These are phyloP conservation scores for Tetradesmus lagerheimii DNA, from an alignment of 139 green algal genomes.

Conservation along the genomic window DNA sequence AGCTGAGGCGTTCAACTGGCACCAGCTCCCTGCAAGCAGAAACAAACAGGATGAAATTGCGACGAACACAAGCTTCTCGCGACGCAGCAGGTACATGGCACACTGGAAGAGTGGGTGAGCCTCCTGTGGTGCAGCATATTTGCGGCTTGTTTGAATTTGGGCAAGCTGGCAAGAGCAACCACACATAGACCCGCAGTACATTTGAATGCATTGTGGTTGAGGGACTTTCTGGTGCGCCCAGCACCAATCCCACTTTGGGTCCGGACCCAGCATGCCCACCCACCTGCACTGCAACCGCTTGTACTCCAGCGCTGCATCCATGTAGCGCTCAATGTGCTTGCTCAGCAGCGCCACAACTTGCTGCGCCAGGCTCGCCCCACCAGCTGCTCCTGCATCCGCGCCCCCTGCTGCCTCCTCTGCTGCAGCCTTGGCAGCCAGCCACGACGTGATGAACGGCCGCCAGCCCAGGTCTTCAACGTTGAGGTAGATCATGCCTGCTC, in stretches of 20 bases:
- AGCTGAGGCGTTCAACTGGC: conserved; percentile 74
- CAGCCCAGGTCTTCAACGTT: conserved; percentile 92
- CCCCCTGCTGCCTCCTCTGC: conserved; percentile 63
- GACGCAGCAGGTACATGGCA: no score
- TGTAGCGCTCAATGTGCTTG: conserved; percentile 88
- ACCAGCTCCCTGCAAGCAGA: conserved; percentile 75
- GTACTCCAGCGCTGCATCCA: conserved; percentile 89
- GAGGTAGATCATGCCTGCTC: conserved; percentile 94
- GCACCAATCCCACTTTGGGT: no score
- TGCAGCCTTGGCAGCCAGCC: conserved; percentile 77
- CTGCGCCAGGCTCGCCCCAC: neutral
- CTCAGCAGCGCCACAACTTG: conserved; percentile 84
- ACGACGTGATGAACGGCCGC: conserved; percentile 83
- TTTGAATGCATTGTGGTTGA: no score
- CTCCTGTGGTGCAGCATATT: no score
- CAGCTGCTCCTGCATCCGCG: neutral
- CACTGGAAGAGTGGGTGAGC: no score
- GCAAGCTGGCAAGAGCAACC: no score
- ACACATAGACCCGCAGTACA: no score
- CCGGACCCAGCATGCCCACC: no score
- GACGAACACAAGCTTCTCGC: no score
- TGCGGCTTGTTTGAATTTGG: no score
- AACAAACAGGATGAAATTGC: neutral
- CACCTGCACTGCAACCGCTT: conserved; percentile 68
- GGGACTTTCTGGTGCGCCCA: no score